Evolutionary conservation across 2,329 filamentous ascomycete genomes (phyloP).

Genomic region (Diaporthe sp.): DNA sequence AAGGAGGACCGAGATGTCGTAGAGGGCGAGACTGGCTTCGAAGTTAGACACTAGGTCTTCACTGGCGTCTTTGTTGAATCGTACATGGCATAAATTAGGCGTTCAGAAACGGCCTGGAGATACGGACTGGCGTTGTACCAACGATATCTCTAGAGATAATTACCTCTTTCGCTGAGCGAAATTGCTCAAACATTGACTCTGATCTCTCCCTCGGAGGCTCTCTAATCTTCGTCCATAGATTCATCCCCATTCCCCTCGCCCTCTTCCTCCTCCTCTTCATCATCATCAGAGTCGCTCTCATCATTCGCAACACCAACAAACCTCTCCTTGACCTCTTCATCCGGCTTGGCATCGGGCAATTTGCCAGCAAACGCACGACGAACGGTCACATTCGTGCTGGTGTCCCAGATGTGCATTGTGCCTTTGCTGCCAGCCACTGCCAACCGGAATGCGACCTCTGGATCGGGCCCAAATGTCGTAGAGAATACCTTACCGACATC

Average conservation of each 20-base stretch:
- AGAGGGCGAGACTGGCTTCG: constrained; percentile 76
- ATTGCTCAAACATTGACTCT: not conserved
- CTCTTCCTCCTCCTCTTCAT: constrained; percentile 63
- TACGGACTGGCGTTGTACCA: constrained; percentile 12
- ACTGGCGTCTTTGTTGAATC: not conserved
- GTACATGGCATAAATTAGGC: constrained; percentile 3
- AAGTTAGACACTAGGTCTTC: constrained; percentile 54
- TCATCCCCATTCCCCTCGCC: constrained; percentile 51
- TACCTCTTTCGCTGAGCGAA: not conserved
- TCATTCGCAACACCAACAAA: constrained; percentile 78
- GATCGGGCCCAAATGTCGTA: constrained; percentile 87
- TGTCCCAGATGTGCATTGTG: constrained; percentile 94
- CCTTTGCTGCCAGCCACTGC: constrained; percentile 96
- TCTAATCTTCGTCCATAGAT: constrained; percentile 68
- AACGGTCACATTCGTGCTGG: constrained; percentile 89
- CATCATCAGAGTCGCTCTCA: constrained; percentile 74
- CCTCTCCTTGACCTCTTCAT: constrained; percentile 77
- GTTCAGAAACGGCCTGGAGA: constrained; percentile 10
- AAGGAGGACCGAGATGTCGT: constrained; percentile 73
- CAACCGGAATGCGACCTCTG: constrained; percentile 90
- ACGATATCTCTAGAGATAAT: not conserved
- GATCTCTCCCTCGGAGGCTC: not conserved
- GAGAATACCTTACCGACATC: constrained; percentile 97
- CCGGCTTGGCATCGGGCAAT: constrained; percentile 66
- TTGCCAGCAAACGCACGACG: constrained; percentile 83